phyloP scores from a whole-genome alignment of 2,329 filamentous ascomycete genomes.

The Fusarium mangiferae region DNA sequence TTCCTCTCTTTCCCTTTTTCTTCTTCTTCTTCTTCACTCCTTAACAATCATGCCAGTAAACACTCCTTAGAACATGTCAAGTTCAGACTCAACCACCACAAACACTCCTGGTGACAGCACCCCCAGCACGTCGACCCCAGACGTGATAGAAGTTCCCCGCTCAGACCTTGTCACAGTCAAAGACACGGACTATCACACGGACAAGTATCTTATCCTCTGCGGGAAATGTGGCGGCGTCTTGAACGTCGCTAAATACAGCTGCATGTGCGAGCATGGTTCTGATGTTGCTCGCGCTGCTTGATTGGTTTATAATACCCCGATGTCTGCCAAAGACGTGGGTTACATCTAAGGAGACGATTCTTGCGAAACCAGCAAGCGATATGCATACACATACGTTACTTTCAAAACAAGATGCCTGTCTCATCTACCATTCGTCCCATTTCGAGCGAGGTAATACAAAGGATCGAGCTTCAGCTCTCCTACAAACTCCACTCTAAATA shows the following conservation, averaged over 20 bases:
- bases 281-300: slow-evolving; percentile 25
- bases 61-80: slow-evolving; percentile 17
- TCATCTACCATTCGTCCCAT: not conserved
- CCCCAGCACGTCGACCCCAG: not conserved
- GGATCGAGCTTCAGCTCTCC: not conserved
- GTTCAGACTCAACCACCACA: not conserved
- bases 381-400: not conserved
- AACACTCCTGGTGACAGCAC: not conserved
- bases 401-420: not conserved
- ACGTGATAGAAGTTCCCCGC: slow-evolving; percentile 22
- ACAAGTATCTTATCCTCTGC: slow-evolving; percentile 14
- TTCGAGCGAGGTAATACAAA: not conserved
- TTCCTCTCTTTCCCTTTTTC: not conserved
- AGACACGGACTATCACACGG: slow-evolving; percentile 15
- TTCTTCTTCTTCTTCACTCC: not conserved
- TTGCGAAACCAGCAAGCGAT: not conserved
- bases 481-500: not conserved
- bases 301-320: not conserved
- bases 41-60: not conserved
- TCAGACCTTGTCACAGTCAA: slow-evolving; percentile 13
- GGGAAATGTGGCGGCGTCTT: slow-evolving; percentile 24
- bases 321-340: not conserved
- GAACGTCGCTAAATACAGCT: slow-evolving; percentile 14
- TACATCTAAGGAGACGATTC: no score
- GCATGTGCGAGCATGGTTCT: slow-evolving; percentile 12